Percentiles rank a stretch among this genome's conserved stretches.
phyloP scores from a whole-genome alignment of 352 stramenopile genomes.

The Phytophthora megakarya region DNA sequence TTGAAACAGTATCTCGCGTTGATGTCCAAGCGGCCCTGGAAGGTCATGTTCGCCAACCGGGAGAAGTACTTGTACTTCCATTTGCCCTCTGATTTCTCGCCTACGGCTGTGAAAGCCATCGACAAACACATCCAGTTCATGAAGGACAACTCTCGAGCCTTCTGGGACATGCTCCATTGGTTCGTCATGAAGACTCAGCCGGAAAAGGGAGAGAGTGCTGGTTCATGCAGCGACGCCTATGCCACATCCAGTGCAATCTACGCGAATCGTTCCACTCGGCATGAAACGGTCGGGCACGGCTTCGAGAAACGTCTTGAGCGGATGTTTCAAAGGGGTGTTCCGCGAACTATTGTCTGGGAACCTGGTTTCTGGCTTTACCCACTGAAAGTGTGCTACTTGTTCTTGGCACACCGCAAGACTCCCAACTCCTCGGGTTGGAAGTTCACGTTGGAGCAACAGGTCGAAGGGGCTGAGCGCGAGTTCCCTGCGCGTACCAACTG shows the following conservation, averaged over 20 bases:
- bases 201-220: background rate
- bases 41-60: background rate
- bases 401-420: background rate
- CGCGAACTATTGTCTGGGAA: background rate
- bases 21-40: background rate
- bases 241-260: background rate
- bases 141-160: background rate
- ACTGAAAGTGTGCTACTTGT: background rate
- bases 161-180: slow-evolving; percentile 8
- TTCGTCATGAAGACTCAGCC: background rate
- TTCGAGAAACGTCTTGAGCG: no score
- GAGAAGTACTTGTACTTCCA: slow-evolving; percentile 7
- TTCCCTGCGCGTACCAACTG: background rate
- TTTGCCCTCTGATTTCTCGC: background rate
- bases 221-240: background rate
- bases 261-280: background rate
- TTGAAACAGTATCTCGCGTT: background rate
- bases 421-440: background rate
- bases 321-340: no score
- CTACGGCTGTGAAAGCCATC: background rate
- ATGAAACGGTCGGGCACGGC: background rate
- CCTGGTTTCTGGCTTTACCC: slow-evolving; percentile 8
- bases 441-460: background rate
- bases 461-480: background rate
- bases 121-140: background rate